phyloP scores from a whole-genome alignment of 2,329 filamentous ascomycete species.

The Penicillium occitanis region DNA sequence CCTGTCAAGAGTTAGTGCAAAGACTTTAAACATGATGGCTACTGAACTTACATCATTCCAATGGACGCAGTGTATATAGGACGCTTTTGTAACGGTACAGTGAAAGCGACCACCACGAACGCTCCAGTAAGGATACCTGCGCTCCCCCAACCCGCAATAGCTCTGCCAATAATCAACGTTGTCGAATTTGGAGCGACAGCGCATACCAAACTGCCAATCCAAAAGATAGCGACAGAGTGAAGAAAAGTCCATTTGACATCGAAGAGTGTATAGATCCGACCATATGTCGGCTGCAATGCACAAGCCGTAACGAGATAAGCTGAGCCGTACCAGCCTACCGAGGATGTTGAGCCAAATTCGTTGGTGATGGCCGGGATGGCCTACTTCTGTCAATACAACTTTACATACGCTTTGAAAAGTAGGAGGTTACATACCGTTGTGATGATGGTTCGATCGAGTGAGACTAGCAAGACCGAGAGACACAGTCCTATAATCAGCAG shows the following conservation, averaged over 20 bases:
- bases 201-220: slow-evolving; percentile 34
- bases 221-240: slow-evolving; percentile 32
- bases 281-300: slow-evolving; percentile 47
- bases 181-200: slow-evolving; percentile 31
- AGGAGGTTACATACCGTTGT: slow-evolving; percentile 23
- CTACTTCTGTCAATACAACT: slow-evolving; percentile 22
- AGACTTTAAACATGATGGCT: no score
- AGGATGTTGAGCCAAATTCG: slow-evolving; percentile 28
- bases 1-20: slow-evolving; percentile 22
- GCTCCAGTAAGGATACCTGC: slow-evolving; percentile 41
- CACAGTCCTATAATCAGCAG: slow-evolving; percentile 31
- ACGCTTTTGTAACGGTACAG: slow-evolving; percentile 34
- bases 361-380: slow-evolving; percentile 51
- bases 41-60: slow-evolving; percentile 23
- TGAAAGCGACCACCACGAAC: slow-evolving; percentile 42
- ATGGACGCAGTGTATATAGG: slow-evolving; percentile 36
- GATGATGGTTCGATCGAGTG: slow-evolving; percentile 30
- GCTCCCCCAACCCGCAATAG: slow-evolving; percentile 35
- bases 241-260: slow-evolving; percentile 31
- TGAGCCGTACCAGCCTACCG: slow-evolving; percentile 31
- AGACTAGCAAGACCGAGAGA: slow-evolving; percentile 32
- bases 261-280: slow-evolving; percentile 50
- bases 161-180: slow-evolving; percentile 36
- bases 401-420: neutral
- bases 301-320: slow-evolving; percentile 26